phyloP scores from a whole-genome alignment of 1,139 yeast genomes.

The Insectozyma bohioensis region DNA sequence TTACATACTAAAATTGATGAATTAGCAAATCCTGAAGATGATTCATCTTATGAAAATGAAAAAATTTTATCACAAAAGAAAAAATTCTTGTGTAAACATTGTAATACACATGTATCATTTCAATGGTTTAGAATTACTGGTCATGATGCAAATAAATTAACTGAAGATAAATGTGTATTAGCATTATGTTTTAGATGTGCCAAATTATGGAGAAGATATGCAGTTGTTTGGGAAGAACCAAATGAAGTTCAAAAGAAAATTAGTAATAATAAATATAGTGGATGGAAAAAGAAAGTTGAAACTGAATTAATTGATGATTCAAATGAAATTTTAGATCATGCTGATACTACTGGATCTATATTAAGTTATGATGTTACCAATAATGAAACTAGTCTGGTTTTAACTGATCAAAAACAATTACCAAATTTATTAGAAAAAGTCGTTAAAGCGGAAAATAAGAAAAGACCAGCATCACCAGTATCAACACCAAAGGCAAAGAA shows the following conservation, averaged over 20 bases:
- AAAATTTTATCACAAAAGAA: slow-evolving; percentile 40
- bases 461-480: neutral
- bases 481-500: slow-evolving; percentile 4
- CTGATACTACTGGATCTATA: slow-evolving; percentile 18
- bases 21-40: slow-evolving; percentile 66
- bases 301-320: slow-evolving; percentile 72
- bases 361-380: slow-evolving; percentile 8
- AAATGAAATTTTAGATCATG: slow-evolving; percentile 53
- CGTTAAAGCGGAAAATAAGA: too few species aligned
- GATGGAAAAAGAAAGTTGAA: slow-evolving; percentile 66
- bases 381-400: too few species aligned
- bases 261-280: slow-evolving; percentile 30
- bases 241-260: slow-evolving; percentile 57
- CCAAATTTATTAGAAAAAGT: too few species aligned
- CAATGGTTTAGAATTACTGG: slow-evolving; percentile 81
- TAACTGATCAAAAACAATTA: too few species aligned
- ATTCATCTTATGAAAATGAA: slow-evolving; percentile 61
- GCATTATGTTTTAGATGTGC: slow-evolving; percentile 90
- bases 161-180: slow-evolving; percentile 27
- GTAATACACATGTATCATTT: slow-evolving; percentile 51
- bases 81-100: slow-evolving; percentile 61
- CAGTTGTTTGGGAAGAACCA: slow-evolving; percentile 86
- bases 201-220: slow-evolving; percentile 86
- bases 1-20: slow-evolving; percentile 26
- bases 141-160: slow-evolving; percentile 35